Evolutionary conservation across 345 rosid species (phyloP), one percentile per base, ranked within the genome.

Genomic region (Cardamine resedifolia): DNA sequence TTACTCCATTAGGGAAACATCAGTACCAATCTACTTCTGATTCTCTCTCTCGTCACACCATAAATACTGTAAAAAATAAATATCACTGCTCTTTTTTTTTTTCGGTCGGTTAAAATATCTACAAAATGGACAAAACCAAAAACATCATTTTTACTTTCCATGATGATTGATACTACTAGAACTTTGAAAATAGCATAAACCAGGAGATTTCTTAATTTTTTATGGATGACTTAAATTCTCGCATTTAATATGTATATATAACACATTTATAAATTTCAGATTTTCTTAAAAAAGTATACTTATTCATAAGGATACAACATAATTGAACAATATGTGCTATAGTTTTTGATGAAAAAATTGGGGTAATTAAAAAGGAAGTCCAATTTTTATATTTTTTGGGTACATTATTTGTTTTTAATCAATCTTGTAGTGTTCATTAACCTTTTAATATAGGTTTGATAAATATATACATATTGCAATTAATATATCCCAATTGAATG

Each of bases 1-100:
- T 76, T 76, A 69, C 75, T 76, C 79, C 58, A 69, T 76, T 62
- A 61, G 79, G 79, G 79, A 69, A 68, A 69, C 79, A 69, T 69
- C 65, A 69, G 65, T 26, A 53, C 75, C 79, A 76, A 68, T 69
- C 79, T 76, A 75, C 79, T 75, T 75, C 68, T 75, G 64, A 43
- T 60, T 75, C 64, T 59, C 57, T 65, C 64, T 33, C 78, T 75
- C 68, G 61, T 60, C 74, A 52, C 51, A 31, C 58, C 64, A 53
- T 75, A 30, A 44, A 51, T 60, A 63, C 58, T 52, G 62, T 75
- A 60, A 67, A 14, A 65, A 49, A 56, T 44, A 45, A 45, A 65
- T 57, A 36, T 57, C 50, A 65, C 51, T 48, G 64, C 14, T 34
- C 23, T 27, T 30, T 39, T 26, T 16, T 53, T 34, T 21, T 66